Evolutionary conservation across 1,284 basidiomycete species (phyloP), one percentile per base, ranked within the genome.

Genomic region (Pseudozyma sp.): DNA sequence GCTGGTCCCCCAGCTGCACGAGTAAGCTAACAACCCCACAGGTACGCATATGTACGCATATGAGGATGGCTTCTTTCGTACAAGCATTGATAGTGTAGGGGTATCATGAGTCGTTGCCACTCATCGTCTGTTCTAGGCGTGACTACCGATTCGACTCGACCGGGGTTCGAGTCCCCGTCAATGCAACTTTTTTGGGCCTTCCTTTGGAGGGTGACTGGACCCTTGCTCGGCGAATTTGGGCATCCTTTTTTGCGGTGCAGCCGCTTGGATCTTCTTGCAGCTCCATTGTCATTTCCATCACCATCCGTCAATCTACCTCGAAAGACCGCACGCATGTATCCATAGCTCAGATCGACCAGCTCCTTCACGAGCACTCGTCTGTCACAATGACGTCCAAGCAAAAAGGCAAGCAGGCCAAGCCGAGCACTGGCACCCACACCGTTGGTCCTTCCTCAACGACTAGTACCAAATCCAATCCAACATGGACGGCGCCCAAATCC

Each of bases 111-210:
- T 65, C 68, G 68, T 70, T 70, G 68, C 68, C 68, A 68, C 61
- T 61, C 68, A 61, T 65, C 62, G 53, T 42, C 48, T 61, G 33
- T 17, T 19, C 13, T 14, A 57, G 54, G 34, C 46, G 62, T 62
- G 58, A 58, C 47, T 54, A 69, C 67, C 57, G 60, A 67, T 70
- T 70, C 72, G 72, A 66, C 72, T 71, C 68, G 71, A 75, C 71
- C 71, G 71, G 71, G 71, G 71, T 75, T 75, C 71, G 71, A 75
- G 67, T 70, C 71, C 71, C 71, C 71, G 71, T 75, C 71, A 75
- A 75, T 75, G 71, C 71, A 75, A 75, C 31, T 35, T 30, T 34
- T 60, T 57, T 52, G 43, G 30, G 2, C 35, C 39, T 63, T 56
- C 24, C 24, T 60, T 47, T 19, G 9, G 5, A 31, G 5, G 13